A percentile compares a stretch with the other conserved stretches of the same genome.
Evolutionary conservation across 164 flowering plant species (phyloP).

Genomic region (Vitis labrusca): DNA sequence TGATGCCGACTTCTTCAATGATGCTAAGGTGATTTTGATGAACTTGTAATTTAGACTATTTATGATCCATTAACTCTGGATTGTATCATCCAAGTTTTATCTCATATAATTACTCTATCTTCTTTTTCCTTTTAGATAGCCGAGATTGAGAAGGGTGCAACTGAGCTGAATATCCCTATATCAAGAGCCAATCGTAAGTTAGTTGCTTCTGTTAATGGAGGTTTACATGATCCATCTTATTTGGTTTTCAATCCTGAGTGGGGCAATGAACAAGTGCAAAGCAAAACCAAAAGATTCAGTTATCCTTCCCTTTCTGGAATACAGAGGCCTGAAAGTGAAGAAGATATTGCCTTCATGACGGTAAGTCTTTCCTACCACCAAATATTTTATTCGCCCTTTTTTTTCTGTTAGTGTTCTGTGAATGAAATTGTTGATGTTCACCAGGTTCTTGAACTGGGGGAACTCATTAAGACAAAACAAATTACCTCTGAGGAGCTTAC

Average conservation of each 20-base stretch:
- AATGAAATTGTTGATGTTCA: neutral
- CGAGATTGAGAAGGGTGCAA: slow-evolving; percentile 68
- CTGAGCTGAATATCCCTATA: slow-evolving; percentile 64
- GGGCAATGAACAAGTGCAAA: slow-evolving; percentile 18
- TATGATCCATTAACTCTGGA: neutral
- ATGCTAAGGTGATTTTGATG: slow-evolving; percentile 44
- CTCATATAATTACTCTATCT: neutral
- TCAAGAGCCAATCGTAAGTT: slow-evolving; percentile 54
- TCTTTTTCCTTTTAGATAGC: slow-evolving; percentile 33
- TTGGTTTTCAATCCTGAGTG: slow-evolving; percentile 75
- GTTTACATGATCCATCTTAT: slow-evolving; percentile 67
- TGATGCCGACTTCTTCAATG: slow-evolving; percentile 65
- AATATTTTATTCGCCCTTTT: neutral
- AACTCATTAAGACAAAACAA: slow-evolving; percentile 62
- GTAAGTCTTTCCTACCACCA: slow-evolving; percentile 29
- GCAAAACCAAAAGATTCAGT: slow-evolving; percentile 25
- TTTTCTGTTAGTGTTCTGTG: neutral
- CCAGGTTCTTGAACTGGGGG: slow-evolving; percentile 75
- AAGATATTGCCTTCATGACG: slow-evolving; percentile 85
- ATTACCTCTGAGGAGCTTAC: slow-evolving; percentile 78
- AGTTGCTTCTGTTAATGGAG: slow-evolving; percentile 82
- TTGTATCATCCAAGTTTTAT: neutral
- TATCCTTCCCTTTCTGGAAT: slow-evolving; percentile 45
- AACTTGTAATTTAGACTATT: neutral
- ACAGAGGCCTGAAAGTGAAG: slow-evolving; percentile 44